phyloP scores from a whole-genome alignment of 108 stramenopile genomes.

The Fragilariopsis cylindrus region DNA sequence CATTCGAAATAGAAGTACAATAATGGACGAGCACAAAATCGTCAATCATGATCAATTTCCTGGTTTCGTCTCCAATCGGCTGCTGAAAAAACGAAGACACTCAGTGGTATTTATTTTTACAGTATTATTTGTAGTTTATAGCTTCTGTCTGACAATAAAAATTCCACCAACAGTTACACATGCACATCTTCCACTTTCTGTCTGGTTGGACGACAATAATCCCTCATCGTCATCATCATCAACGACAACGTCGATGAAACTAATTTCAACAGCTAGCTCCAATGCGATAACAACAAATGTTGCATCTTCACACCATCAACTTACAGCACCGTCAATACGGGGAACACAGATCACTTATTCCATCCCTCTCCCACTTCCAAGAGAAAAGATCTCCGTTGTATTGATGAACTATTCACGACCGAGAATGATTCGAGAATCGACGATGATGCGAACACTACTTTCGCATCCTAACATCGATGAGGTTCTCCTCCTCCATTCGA shows the following conservation, averaged over 20 bases:
- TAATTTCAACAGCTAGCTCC: no score
- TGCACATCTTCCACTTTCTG: neutral
- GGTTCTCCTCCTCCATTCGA: constrained; percentile 39
- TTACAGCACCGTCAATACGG: neutral
- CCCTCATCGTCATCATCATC: neutral
- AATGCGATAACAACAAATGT: no score
- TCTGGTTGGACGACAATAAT: neutral
- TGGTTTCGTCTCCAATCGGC: neutral
- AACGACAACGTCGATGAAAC: neutral
- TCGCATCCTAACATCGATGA: constrained; percentile 36
- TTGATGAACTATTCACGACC: constrained; percentile 46
- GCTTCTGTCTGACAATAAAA: neutral
- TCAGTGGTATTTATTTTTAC: neutral
- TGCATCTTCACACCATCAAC: no score
- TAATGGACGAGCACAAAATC: neutral
- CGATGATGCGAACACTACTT: constrained; percentile 34
- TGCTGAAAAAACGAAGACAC: neutral
- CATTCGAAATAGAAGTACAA: neutral
- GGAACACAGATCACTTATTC: neutral
- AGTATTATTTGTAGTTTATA: neutral
- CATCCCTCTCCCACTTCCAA: constrained; percentile 26
- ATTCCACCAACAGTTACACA: neutral
- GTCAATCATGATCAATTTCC: neutral
- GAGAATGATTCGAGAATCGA: constrained; percentile 34
- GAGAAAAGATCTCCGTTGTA: constrained; percentile 39